phyloP scores from a whole-genome alignment of 805 yeast species.

The Jamesozyma jinghongensis region DNA sequence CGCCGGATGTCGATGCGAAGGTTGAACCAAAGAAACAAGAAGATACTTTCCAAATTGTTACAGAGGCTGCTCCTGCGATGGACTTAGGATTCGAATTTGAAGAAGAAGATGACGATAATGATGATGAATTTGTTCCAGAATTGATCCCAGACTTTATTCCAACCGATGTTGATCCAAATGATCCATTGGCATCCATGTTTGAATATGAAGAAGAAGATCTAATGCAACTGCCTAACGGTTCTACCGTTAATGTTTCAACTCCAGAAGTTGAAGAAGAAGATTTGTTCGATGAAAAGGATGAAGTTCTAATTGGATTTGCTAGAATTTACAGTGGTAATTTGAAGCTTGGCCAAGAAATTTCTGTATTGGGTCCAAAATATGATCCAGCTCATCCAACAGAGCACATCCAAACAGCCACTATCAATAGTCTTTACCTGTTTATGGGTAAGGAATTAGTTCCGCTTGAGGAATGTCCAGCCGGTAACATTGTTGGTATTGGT shows the following conservation, averaged over 20 bases:
- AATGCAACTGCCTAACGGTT: constrained; percentile 36
- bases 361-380: constrained; percentile 80
- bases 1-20: constrained; percentile 17
- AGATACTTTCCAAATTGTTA: constrained; percentile 15
- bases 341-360: constrained; percentile 60
- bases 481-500: constrained; percentile 88
- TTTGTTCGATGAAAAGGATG: constrained; percentile 40
- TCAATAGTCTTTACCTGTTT: constrained; percentile 64
- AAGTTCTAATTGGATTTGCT: constrained; percentile 77
- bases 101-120: constrained; percentile 12
- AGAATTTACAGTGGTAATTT: constrained; percentile 83
- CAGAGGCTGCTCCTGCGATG: constrained; percentile 21
- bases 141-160: constrained; percentile 21
- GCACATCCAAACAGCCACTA: constrained; percentile 45
- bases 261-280: constrained; percentile 41
- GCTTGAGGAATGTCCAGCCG: constrained; percentile 78
- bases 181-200: constrained; percentile 31
- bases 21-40: constrained; percentile 4
- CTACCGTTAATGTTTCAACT: constrained; percentile 22
- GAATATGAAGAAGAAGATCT: constrained; percentile 52
- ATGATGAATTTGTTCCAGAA: constrained; percentile 14
- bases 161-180: constrained; percentile 30
- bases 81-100: constrained; percentile 23
- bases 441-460: constrained; percentile 90
- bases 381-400: constrained; percentile 55